Percentiles rank a stretch among this genome's conserved stretches.
Conservation (phyloP, 169 alveolate genomes). For the Neospora caninum region DNA sequence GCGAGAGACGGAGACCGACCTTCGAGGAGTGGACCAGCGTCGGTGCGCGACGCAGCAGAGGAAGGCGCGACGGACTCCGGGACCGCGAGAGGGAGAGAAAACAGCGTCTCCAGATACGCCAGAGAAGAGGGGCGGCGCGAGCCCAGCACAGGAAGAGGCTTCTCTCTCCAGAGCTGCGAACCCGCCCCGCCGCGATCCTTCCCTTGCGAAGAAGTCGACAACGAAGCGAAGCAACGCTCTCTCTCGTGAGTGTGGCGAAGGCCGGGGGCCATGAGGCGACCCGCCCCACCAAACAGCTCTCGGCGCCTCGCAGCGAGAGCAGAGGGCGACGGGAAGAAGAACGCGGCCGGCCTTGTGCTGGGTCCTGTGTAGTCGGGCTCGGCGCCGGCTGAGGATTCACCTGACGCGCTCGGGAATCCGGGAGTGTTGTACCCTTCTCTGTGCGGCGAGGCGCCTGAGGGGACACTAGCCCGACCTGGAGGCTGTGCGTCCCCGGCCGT, state of each 20-base stretch:
- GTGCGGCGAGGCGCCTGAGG: too few relatives aligned
- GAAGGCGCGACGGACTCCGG: background rate
- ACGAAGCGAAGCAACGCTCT: background rate
- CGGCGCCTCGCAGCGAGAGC: background rate
- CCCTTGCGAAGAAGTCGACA: background rate
- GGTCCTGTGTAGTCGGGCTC: too few relatives aligned
- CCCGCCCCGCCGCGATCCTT: background rate
- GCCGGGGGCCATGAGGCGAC: background rate
- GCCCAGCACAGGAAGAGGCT: background rate
- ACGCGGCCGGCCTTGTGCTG: background rate
- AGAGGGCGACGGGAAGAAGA: background rate
- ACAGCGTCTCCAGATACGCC: background rate
- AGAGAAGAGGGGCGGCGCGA: background rate
- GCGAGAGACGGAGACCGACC: too few relatives aligned
- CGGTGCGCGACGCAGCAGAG: too few relatives aligned
- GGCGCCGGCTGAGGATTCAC: too few relatives aligned
- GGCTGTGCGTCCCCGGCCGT: too few relatives aligned
- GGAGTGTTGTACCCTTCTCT: too few relatives aligned
- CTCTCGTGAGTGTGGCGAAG: background rate
- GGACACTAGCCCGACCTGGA: too few relatives aligned
- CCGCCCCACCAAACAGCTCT: background rate
- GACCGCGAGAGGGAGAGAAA: background rate
- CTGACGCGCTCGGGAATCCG: too few relatives aligned
- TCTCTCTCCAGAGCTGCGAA: background rate
- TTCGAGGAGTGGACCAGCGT: too few relatives aligned